phyloP scores from a whole-genome alignment of 1,284 basidiomycete genomes.

The Porogramme epimiltina region DNA sequence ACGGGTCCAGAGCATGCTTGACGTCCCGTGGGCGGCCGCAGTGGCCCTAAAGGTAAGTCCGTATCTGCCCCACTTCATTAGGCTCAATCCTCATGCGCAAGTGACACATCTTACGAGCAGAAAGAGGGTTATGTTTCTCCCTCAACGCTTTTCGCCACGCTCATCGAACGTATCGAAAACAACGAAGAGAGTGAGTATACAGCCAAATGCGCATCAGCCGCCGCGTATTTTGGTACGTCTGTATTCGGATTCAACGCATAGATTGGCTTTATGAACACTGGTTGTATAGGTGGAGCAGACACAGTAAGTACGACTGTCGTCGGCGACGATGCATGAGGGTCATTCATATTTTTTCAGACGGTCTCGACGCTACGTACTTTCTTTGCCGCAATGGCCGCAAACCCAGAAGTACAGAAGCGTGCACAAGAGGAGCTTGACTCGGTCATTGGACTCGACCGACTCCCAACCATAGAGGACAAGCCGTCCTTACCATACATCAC shows the following conservation, averaged over 20 bases:
- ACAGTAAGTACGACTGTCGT: conserved; percentile 6
- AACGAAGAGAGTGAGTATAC: conserved; percentile 1
- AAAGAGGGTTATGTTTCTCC: neutral
- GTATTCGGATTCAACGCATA: neutral
- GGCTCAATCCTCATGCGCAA: conserved; percentile 1
- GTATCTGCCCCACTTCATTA: neutral
- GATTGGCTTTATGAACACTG: neutral
- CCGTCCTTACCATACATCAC: conserved; percentile 1
- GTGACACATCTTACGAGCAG: neutral
- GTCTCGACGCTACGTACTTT: neutral
- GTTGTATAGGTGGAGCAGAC: conserved; percentile 11
- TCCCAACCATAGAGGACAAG: conserved; percentile 2
- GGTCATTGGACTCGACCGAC: conserved; percentile 4
- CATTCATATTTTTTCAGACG: neutral
- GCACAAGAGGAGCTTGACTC: conserved; percentile 5
- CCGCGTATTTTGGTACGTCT: conserved; percentile 1
- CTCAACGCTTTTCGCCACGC: neutral
- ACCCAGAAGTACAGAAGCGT: neutral
- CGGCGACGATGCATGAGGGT: neutral
- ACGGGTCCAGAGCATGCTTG: neutral
- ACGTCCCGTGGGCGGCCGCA: conserved; percentile 10
- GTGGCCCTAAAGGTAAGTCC: neutral
- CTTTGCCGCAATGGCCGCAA: conserved; percentile 1
- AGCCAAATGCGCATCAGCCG: neutral
- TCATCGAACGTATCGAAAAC: neutral